Evolutionary conservation across 257 asterid genomes (phyloP).

Genomic region (Ilex asprella): DNA sequence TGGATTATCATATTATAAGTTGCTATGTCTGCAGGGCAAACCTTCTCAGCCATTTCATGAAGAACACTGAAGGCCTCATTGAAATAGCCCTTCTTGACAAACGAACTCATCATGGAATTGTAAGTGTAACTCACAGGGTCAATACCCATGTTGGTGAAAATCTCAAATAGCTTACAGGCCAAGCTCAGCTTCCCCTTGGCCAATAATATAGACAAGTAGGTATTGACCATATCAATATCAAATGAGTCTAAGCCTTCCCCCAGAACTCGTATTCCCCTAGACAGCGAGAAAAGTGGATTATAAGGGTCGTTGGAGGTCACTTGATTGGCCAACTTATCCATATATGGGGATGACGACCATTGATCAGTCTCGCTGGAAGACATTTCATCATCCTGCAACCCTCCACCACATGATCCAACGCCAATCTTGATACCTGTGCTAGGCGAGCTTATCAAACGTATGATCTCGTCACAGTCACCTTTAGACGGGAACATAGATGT

Average conservation of each 20-base stretch:
- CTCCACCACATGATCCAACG: slow-evolving; percentile 15
- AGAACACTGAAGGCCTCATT: slow-evolving; percentile 83
- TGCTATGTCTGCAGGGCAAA: slow-evolving; percentile 69
- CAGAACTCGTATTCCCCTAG: slow-evolving; percentile 56
- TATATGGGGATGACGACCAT: slow-evolving; percentile 93
- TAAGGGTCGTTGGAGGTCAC: slow-evolving; percentile 20
- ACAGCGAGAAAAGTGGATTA: slow-evolving; percentile 29
- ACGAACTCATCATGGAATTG: slow-evolving; percentile 86
- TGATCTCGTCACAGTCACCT: slow-evolving; percentile 43
- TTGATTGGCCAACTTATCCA: slow-evolving; percentile 68
- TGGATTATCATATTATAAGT: slow-evolving; percentile 76
- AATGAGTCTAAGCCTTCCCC: slow-evolving; percentile 66
- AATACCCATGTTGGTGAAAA: slow-evolving; percentile 58
- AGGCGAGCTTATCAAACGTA: slow-evolving; percentile 26
- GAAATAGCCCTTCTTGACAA: slow-evolving; percentile 86
- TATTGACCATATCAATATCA: slow-evolving; percentile 80
- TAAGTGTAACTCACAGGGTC: slow-evolving; percentile 71
- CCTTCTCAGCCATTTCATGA: slow-evolving; percentile 58
- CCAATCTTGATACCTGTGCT: slow-evolving; percentile 14
- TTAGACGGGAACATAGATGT: slow-evolving; percentile 59
- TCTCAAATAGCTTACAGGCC: slow-evolving; percentile 88
- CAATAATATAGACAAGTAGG: slow-evolving; percentile 75
- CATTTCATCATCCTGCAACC: slow-evolving; percentile 9
- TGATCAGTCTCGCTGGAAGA: slow-evolving; percentile 32
- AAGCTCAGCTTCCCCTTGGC: slow-evolving; percentile 85